Base-by-base conservation (phyloP, 1,284 basidiomycete species). In the Jaminaea rosea region DNA sequence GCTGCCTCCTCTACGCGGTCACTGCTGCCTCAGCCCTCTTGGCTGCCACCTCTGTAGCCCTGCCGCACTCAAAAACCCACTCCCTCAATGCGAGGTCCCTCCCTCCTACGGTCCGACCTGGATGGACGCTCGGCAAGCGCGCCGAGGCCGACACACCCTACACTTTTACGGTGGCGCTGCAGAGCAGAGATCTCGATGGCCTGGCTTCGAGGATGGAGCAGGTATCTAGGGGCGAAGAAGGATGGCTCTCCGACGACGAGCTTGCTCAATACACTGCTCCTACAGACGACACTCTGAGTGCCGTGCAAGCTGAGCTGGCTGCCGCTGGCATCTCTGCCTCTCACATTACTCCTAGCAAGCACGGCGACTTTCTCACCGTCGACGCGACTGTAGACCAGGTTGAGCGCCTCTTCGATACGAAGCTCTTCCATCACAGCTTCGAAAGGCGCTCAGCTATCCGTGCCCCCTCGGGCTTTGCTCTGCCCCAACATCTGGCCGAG, bases 181-280 rank as follows among this genome's bases (percentile, higher is more conserved):
- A 42, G 13, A 24, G 41, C 9, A 21, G 31, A 19, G 29, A 57
- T 48, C 36, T 49, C 36, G 47, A 7, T 28, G 55, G 55, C 27
- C 49, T 57, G 26, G 44, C 41, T 11, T 19, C n/a, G 31, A 39
- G 48, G 23, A 57, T 57, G 55, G 9, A 53, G 31, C 21, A 50
- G 37, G 55, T 57, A 23, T 31, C 26, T 28, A 23, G 27, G n/a
- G 15, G 11, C 17, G 53, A 34, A 41, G 53, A 41, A 6, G 9
- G 26, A 15, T 57, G 55, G 55, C 50, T 58, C 24, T 47, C 28
- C n/a, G 41, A 21, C 13, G 56, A 56, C n/a, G 32, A 58, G 23
- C 24, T 58, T 7, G 44, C 44, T 15, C 26, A 26, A 26, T 58
- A 58, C 46, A 54, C 44, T 23, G 24, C 28, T 4, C 52, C 56